Conservation (phyloP, 352 stramenopile species). For the Pythium sp. region DNA sequence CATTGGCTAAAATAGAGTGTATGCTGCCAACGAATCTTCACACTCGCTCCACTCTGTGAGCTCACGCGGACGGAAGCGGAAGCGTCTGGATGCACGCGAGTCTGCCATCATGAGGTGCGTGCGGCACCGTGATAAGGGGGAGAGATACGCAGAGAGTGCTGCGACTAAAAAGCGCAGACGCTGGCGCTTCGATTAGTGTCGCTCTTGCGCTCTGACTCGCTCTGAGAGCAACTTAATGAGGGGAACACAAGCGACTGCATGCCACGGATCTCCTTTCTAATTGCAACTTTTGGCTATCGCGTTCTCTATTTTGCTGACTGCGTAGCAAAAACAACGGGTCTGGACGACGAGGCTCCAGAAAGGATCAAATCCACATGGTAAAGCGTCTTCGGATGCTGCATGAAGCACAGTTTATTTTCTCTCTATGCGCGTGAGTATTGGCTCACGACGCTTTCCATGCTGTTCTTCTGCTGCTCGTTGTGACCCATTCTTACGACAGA, state of each 20-base stretch:
- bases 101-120: conserved; percentile 45
- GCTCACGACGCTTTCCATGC: neutral
- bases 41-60: conserved; percentile 6
- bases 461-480: neutral
- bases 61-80: conserved; percentile 7
- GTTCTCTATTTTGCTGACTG: neutral
- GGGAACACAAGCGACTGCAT: neutral
- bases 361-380: conserved; percentile 16
- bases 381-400: neutral
- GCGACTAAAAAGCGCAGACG: neutral
- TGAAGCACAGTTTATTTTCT: neutral
- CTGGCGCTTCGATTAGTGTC: neutral
- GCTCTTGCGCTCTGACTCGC: neutral
- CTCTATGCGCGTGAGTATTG: neutral
- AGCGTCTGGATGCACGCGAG: conserved; percentile 16
- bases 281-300: neutral
- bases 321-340: conserved; percentile 19
- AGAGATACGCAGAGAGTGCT: neutral
- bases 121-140: neutral
- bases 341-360: conserved; percentile 15
- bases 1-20: conserved; percentile 1
- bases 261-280: neutral
- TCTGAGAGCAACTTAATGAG: neutral
- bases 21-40: conserved; percentile 11
- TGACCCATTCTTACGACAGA: conserved; percentile 22